Evolutionary conservation across 2,329 filamentous ascomycete species (phyloP), one percentile per base, ranked within the genome.

Genomic region (Dactylonectria estremocensis): DNA sequence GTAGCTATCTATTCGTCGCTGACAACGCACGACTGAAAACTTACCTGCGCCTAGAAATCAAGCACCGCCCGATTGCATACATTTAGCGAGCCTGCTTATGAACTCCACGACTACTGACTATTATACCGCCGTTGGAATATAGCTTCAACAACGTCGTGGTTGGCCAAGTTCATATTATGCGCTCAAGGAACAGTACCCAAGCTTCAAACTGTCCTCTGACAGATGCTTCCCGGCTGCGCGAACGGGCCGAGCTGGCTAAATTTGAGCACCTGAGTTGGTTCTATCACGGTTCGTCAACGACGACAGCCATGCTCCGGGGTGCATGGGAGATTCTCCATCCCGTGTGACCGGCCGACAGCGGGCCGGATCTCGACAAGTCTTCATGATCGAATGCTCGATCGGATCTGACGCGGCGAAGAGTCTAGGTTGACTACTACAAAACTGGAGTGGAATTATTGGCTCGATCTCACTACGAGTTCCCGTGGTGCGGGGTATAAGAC

Each of bases 361-460:
- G 49, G 35, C 50, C 45, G 10, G 14, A 57, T 35, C 33, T 54
- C 48, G 43, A 49, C 14, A 40, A 28, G 37, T 35, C 33, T 53
- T 43, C 49, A 49, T n/a, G 28, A 64, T 64, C 54, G 59, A 22
- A 31, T 28, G 59, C 52, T 46, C 55, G 37, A 33, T 49, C 11
- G 50, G 59, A 50, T 57, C 54, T 37, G 54, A 31, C 37, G 48
- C 7, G 6, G 37, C 28, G 46, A 46, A 48, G 31, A 52, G 45
- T 14, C 48, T 24, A 33, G 52, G 40, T 3, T 43, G 40, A 43
- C n/a, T 14, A 35, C n/a, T 20, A 40, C 55, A 37, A 22, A 22
- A 48, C 24, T 22, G 16, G 20, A 64, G 31, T 45, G 22, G 24
- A 31, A 11, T 45, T 18, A 18, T 53, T 31, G 46, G 58, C n/a